These are phyloP conservation scores for Geosiphon pyriformis DNA, from an alignment of 192 early-diverging fungal species.

Conservation along the genomic window DNA sequence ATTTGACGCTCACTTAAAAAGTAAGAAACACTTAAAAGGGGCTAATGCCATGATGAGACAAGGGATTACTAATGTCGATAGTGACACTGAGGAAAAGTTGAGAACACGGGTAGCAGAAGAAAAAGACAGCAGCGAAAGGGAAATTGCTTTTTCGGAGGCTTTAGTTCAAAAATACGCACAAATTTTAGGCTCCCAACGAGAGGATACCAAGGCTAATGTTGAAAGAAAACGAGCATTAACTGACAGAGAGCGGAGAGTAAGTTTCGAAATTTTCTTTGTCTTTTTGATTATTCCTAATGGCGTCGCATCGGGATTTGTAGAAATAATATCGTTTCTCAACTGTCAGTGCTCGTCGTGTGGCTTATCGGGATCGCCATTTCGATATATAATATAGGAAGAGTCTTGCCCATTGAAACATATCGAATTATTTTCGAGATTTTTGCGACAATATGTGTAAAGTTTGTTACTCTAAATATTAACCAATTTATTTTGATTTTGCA, in stretches of 20 bases:
- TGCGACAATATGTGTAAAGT: too few relatives aligned
- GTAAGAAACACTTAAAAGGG: conserved; percentile 90
- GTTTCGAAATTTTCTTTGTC: too few relatives aligned
- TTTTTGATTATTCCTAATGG: too few relatives aligned
- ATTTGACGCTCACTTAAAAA: conserved; percentile 76
- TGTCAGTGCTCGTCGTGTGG: too few relatives aligned
- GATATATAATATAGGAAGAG: too few relatives aligned
- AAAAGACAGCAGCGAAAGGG: conserved; percentile 49
- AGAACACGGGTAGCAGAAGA: conserved; percentile 27
- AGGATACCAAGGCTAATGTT: conserved; percentile 82
- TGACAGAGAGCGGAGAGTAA: conserved; percentile 70
- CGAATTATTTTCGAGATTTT: too few relatives aligned
- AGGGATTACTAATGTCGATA: conserved; percentile 20
- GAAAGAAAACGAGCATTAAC: conserved; percentile 91
- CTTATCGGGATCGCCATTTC: too few relatives aligned
- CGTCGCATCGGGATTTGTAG: too few relatives aligned
- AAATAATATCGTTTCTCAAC: too few relatives aligned
- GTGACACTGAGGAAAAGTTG: conserved; percentile 28
- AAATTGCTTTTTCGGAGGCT: conserved; percentile 59
- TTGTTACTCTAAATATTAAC: too few relatives aligned
- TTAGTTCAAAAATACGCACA: conserved; percentile 57
- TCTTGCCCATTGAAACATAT: too few relatives aligned
- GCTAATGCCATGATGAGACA: conserved; percentile 43
- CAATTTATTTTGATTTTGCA: conserved; percentile 20
- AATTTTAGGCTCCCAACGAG: conserved; percentile 48